phyloP scores from a whole-genome alignment of 2,329 filamentous ascomycete genomes.

The Fusarium albidum region DNA sequence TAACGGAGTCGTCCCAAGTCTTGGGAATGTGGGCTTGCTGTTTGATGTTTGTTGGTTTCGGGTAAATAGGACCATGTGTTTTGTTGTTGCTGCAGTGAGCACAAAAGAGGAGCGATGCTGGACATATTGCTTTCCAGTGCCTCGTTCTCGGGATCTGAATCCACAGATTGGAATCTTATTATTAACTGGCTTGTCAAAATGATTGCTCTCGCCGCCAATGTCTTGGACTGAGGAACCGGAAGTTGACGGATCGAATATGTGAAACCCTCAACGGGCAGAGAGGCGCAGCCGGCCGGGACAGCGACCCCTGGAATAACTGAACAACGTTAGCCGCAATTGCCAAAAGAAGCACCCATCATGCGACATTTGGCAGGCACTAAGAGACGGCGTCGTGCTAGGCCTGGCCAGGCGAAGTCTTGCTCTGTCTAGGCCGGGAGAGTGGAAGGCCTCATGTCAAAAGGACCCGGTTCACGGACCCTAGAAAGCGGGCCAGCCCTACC shows the following conservation, averaged over 20 bases:
- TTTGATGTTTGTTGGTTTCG: constrained; percentile 10
- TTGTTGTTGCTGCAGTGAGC: neutral
- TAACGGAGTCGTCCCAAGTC: neutral
- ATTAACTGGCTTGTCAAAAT: neutral
- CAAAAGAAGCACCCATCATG: constrained; percentile 23
- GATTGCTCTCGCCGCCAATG: neutral
- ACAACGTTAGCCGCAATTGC: constrained; percentile 30
- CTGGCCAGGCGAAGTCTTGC: neutral
- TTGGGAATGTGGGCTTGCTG: constrained; percentile 15
- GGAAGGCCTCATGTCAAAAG: constrained; percentile 6
- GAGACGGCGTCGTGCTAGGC: neutral
- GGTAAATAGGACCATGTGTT: constrained; percentile 4
- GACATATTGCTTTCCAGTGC: too few relatives aligned
- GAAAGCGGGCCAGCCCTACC: constrained; percentile 24
- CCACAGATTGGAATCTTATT: too few relatives aligned
- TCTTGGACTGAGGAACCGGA: constrained; percentile 21
- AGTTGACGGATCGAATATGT: constrained; percentile 10
- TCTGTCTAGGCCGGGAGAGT: too few relatives aligned
- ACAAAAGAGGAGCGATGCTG: too few relatives aligned
- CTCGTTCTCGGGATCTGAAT: too few relatives aligned
- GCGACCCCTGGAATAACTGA: constrained; percentile 11
- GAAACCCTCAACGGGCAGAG: constrained; percentile 26
- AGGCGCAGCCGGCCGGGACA: constrained; percentile 31
- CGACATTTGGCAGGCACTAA: constrained; percentile 26
- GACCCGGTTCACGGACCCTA: constrained; percentile 2